Evolutionary conservation across 257 asterid species (phyloP), one percentile per base, ranked within the genome.

Genomic region (Salvia rosmarinus): DNA sequence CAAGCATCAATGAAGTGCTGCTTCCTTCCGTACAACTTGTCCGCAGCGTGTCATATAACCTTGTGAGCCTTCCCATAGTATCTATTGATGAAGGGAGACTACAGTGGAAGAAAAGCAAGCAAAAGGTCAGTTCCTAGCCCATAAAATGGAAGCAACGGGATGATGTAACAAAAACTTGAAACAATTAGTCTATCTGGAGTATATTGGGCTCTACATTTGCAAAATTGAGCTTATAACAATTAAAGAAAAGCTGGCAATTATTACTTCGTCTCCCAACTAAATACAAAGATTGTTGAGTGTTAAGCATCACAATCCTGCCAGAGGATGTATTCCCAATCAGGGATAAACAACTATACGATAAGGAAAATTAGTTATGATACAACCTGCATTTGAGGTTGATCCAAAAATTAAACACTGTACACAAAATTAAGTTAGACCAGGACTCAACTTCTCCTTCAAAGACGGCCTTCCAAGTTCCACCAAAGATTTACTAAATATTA

Each of bases 71-170:
- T 89, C 51, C 99, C 92, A 0, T 89, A 94, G 82, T 94, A 94
- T 79, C 98, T 88, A 84, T 94, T 94, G 77, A 94, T 94, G 77
- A 86, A 94, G 46, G 82, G 77, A 47, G 97, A 66, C 99, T 94
- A 92, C 84, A 71, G 71, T 44, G 14, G 21, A 30, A 56, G 56
- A 75, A 51, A 50, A 50, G 28, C 67, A 61, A 68, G 67, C 4
- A 40, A 30, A 32, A 14, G 11, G 32, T 76, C 28, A 42, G 37
- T 35, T 61, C 34, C 43, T 5, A 59, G 16, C 7, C 30, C 16
- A 19, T 16, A 44, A 28, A 3, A 20, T 12, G 13, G 12, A 12
- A 34, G 72, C 17, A 10, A 55, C n/a, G 11, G 6, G 9, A 54
- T 12, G 60, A 54, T 21, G 60, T 54, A 8, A 47, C 54, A 47